Base-by-base conservation (phyloP, 2,329 filamentous ascomycete species). In the Tolypocladium inflatum region DNA sequence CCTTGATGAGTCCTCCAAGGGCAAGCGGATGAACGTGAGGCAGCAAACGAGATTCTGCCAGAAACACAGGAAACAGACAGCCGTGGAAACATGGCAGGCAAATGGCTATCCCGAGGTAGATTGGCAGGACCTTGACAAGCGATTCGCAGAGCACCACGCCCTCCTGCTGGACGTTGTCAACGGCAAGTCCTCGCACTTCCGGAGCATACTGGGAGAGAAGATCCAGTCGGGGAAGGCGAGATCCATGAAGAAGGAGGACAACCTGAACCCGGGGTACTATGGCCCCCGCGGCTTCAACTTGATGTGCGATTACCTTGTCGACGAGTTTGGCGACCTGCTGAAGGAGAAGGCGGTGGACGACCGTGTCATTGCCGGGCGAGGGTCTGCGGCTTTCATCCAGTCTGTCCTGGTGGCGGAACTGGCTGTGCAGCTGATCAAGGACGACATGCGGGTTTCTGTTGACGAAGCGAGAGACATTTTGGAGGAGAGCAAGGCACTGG, bases 201-300 rank as follows among this genome's bases (percentile, higher is more conserved):
- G 85, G 17, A 74, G 80, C 11, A 65, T 78, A 1, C 75, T 90
- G 30, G 78, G 78, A 5, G 74, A 78, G 4, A 80, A 75, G 15
- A 75, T 89, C 50, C 78, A 79, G 57, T 71, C 75, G 2, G 86
- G 86, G 15, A 78, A 80, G 66, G 82, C 81, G 37, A 79, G 82
- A 56, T 87, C 81, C 33, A 74, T 89, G 58, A 75, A 83, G 55
- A 80, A 83, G 59, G 84, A 78, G 55, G 74, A 83, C 35, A 80
- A 77, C 57, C 77, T 87, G 37, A 85, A 82, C 3, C 88, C 89
- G 11, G 91, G 91, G 0, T 96, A 96, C 72, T 96, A 96, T 71
- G 91, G 91, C 2, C 81, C 86, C 3, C 82, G 86, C 23, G 91
- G 91, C 1, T 78, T 88, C 55, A 82, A 83, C 54, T 73, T 81